Evolutionary conservation across 495 filamentous ascomycete genomes (phyloP).

Genomic region (Hypomontagnella monticulosa): DNA sequence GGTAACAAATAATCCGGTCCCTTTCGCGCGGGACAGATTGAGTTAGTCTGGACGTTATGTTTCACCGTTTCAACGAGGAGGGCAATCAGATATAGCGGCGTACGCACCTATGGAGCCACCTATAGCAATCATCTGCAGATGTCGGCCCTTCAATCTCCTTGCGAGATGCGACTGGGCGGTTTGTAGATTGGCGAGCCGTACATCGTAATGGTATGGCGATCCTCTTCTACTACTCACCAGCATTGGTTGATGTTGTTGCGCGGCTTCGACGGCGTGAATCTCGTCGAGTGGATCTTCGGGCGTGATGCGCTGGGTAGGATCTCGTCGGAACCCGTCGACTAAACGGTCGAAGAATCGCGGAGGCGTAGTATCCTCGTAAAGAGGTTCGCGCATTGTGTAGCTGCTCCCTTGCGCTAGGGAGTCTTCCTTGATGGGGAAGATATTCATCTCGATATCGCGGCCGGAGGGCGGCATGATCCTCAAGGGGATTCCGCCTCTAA

Average conservation of each 20-base stretch:
- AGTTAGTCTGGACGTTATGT: conserved; percentile 10
- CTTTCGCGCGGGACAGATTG: conserved; percentile 51
- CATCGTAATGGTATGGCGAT: conserved; percentile 68
- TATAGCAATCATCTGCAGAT: conserved; percentile 97
- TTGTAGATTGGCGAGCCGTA: conserved; percentile 74
- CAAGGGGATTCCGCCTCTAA: conserved; percentile 15
- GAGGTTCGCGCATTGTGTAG: conserved; percentile 52
- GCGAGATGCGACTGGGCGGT: conserved; percentile 82
- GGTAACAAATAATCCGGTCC: conserved; percentile 90
- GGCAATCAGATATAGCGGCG: conserved; percentile 2
- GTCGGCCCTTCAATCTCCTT: conserved; percentile 80
- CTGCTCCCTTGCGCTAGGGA: conserved; percentile 51
- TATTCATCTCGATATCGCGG: conserved; percentile 50
- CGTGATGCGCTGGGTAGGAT: conserved; percentile 72
- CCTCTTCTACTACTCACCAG: conserved; percentile 24
- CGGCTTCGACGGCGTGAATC: conserved; percentile 51
- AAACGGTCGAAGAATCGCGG: conserved; percentile 59
- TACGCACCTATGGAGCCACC: conserved; percentile 88
- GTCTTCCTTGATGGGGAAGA: conserved; percentile 52
- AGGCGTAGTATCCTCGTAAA: conserved; percentile 43
- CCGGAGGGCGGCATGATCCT: conserved; percentile 42
- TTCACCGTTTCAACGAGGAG: conserved; percentile 16
- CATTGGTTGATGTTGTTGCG: conserved; percentile 39
- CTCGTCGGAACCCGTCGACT: conserved; percentile 82
- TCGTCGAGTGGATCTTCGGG: conserved; percentile 61